These are phyloP conservation scores for Volvox africanus DNA, from an alignment of 139 green algal genomes.

Conservation along the genomic window DNA sequence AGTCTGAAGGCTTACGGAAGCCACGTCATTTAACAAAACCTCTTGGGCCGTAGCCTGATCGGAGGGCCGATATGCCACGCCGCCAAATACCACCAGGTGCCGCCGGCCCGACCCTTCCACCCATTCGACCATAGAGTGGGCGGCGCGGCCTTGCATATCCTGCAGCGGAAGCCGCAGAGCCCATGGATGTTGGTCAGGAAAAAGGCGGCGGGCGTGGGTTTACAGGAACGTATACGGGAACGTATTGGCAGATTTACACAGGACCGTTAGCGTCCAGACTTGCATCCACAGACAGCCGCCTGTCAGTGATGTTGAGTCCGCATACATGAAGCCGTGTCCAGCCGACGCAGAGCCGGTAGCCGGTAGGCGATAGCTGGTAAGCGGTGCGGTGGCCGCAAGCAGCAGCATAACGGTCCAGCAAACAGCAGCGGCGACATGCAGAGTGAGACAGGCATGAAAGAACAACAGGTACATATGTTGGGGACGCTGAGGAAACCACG, in stretches of 20 bases:
- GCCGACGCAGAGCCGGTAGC: too few relatives aligned
- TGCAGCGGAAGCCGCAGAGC: not conserved
- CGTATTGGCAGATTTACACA: not conserved
- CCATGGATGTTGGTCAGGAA: not conserved
- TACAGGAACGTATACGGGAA: too few relatives aligned
- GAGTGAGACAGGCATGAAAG: not conserved
- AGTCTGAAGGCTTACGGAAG: not conserved
- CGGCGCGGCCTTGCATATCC: not conserved
- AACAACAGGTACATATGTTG: too few relatives aligned
- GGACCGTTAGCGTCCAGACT: too few relatives aligned
- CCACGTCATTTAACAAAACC: constrained; percentile 4
- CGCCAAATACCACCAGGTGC: constrained; percentile 25
- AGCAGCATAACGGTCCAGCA: too few relatives aligned
- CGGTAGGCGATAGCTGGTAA: too few relatives aligned
- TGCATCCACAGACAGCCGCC: too few relatives aligned
- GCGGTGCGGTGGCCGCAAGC: too few relatives aligned
- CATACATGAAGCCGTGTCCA: too few relatives aligned
- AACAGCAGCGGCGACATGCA: not conserved
- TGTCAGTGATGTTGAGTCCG: too few relatives aligned
- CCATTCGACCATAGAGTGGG: constrained; percentile 28
- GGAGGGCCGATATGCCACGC: not conserved
- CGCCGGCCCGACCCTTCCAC: not conserved
- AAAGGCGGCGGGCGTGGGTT: not conserved
- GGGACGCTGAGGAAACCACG: too few relatives aligned
- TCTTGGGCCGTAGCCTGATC: not conserved